Base-by-base conservation (phyloP, 2,329 filamentous ascomycete species). In the Colletotrichum sublineola region DNA sequence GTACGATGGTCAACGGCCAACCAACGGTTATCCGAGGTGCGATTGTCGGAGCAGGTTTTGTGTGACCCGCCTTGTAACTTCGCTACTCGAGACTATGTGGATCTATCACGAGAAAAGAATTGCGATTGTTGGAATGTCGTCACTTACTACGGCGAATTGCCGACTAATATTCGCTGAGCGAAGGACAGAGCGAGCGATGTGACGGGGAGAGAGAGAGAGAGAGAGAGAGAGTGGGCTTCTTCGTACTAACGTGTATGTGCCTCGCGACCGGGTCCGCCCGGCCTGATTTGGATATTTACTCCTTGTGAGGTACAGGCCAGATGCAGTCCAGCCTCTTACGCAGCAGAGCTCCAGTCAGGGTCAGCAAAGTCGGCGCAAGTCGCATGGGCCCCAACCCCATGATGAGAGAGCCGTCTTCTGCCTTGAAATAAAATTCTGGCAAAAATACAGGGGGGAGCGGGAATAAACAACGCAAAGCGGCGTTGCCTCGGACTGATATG, bases 401-500 rank as follows among this genome's bases (percentile, higher is more conserved):
- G 50, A 14, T 31, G 14, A 52, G 48, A 46, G 42, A 46, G 44
- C n/a, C 44, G n/a, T 31, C 0, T 52, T 52, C 50, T 52, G 50
- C 50, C 14, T 18, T 31, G 12, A 18, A 52, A 9, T 42, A 14
- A 24, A 29, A 29, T 50, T 50, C n/a, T 50, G 9, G 46, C n/a
- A 48, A 44, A 62, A 5, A 7, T 5, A 62, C 24, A 24, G 2
- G 58, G 42, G 2, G n/a, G 46, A 24, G 46, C 8, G 46, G 4
- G 20, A 12, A 5, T 8, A 46, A 8, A 38, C 18, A 60, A 18
- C 18, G 38, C 33, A 40, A 46, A 33, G 60, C 46, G 60, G 52
- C 50, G 60, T 38, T 57, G 67, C 42, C 60, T 63, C 67, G 50
- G 52, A 64, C 67, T 42, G 62, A 68, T 65, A 57, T 46, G 46